Conservation (phyloP, 768 basidiomycete species). For the Lactarius sanguifluus region DNA sequence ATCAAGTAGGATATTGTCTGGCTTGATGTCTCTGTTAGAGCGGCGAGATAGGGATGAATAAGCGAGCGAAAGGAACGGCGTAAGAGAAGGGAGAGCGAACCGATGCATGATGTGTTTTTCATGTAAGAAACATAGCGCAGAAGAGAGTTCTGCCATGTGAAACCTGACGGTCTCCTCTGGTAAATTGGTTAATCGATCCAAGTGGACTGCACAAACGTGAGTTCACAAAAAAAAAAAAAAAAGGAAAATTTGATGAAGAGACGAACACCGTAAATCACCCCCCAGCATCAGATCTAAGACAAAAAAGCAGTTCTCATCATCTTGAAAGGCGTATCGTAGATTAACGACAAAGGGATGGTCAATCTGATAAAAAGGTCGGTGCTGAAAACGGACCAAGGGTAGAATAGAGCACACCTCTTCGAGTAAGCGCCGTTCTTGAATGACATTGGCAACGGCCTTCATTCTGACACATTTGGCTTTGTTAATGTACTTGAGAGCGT, state of each 20-base stretch:
- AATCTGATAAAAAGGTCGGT: slow-evolving; percentile 51
- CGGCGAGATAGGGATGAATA: neutral
- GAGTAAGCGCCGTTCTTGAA: slow-evolving; percentile 90
- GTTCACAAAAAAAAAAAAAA: slow-evolving; percentile 4
- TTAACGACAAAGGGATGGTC: slow-evolving; percentile 97
- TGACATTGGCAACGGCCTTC: slow-evolving; percentile 96
- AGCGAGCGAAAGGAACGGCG: slow-evolving; percentile 36
- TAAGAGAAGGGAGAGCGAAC: slow-evolving; percentile 47
- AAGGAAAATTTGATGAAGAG: neutral
- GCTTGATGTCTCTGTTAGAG: slow-evolving; percentile 80
- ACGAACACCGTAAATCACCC: slow-evolving; percentile 88
- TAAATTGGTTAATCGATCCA: slow-evolving; percentile 76
- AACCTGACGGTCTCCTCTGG: slow-evolving; percentile 80
- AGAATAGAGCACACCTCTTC: slow-evolving; percentile 70
- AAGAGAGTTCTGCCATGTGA: slow-evolving; percentile 86
- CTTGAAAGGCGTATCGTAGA: slow-evolving; percentile 94
- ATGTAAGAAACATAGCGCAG: slow-evolving; percentile 87
- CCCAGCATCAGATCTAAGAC: slow-evolving; percentile 97
- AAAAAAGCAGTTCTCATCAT: slow-evolving; percentile 98
- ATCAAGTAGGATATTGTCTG: slow-evolving; percentile 96
- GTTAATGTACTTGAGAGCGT: slow-evolving; percentile 99
- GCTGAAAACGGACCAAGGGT: slow-evolving; percentile 31
- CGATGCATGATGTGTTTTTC: slow-evolving; percentile 95
- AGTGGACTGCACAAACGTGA: slow-evolving; percentile 60
- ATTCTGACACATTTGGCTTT: slow-evolving; percentile 97